Base-by-base conservation (phyloP, 2,329 filamentous ascomycete species). In the Fusarium nurragi region DNA sequence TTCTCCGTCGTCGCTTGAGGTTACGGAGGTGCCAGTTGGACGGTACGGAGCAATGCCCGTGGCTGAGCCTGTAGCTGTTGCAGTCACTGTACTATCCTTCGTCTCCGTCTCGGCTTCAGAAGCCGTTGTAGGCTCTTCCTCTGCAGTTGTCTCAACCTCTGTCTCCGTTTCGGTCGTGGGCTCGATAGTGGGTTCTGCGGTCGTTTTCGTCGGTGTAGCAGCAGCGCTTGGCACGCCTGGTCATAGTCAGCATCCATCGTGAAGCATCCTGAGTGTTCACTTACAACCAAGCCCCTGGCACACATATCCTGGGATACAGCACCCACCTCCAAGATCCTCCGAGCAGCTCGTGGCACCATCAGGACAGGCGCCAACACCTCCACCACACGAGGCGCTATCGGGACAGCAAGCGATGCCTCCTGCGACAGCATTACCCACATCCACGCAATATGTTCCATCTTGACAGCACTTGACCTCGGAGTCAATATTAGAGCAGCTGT, bases 401-500 rank as follows among this genome's bases (percentile, higher is more conserved):
- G 90, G 89, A 77, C 92, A 95, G 76, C 92, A 95, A 4, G 91
- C 91, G 3, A 94, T 87, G 40, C 86, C 84, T 9, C 90, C 90
- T 25, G 89, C 79, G 1, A 84, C 84, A 7, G 84, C 84, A 74
- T 91, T 86, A 28, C 82, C 74, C 6, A 93, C 86, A 22, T 78
- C 76, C 43, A 90, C 87, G 73, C 92, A 95, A 9, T 82, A 85
- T 66, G 90, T 87, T 16, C 81, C 84, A n/a, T 80, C 80, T 21
- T 83, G 79, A 75, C 92, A 95, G 79, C 92, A 95, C 75, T 89
- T 90, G 75, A 92, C 85, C 2, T 90, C 85, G 41, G 85, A 84
- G 9, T 84, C 86, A 67, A 93, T 89, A 18, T 77, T 78, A 16
- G 82, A 80, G 76, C 92, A 95, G 72, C 82, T 84, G 34, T 78